phyloP scores from a whole-genome alignment of 345 rosid species.

The Atalantia buxifolia region DNA sequence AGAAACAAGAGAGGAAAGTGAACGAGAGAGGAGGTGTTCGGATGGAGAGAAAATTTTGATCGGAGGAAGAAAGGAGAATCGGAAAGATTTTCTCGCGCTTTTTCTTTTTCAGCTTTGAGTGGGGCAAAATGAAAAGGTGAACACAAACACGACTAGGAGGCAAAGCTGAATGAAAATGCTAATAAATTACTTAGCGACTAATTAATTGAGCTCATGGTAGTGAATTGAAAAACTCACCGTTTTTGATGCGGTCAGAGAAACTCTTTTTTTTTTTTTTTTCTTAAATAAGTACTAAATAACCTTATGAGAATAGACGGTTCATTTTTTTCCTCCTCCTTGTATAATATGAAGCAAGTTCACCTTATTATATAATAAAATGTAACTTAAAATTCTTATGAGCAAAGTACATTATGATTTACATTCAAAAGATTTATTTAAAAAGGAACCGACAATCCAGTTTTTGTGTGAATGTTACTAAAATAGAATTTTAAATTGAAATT shows the following conservation, averaged over 20 bases:
- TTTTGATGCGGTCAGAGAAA: neutral
- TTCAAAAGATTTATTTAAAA: too few relatives aligned
- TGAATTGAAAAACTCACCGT: neutral
- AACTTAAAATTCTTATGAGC: too few relatives aligned
- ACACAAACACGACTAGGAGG: neutral
- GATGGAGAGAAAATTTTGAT: conserved; percentile 9
- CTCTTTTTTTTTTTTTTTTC: neutral
- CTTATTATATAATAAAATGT: too few relatives aligned
- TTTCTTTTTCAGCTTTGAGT: neutral
- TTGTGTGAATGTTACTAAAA: too few relatives aligned
- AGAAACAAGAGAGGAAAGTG: neutral
- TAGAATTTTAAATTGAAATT: too few relatives aligned
- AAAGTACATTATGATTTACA: too few relatives aligned
- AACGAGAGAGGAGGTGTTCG: neutral
- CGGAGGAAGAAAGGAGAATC: neutral
- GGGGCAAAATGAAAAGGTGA: neutral
- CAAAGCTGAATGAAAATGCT: neutral
- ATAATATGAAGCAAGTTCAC: too few relatives aligned
- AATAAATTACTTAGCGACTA: neutral
- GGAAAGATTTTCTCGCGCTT: neutral
- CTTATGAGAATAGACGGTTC: too few relatives aligned
- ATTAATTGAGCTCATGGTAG: neutral
- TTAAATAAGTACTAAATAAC: too few relatives aligned
- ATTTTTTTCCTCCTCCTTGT: too few relatives aligned
- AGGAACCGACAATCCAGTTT: too few relatives aligned